Percentiles rank a stretch among this genome's conserved stretches.
Conservation (phyloP, 768 basidiomycete species). For the Guyanaporus albipodus region DNA sequence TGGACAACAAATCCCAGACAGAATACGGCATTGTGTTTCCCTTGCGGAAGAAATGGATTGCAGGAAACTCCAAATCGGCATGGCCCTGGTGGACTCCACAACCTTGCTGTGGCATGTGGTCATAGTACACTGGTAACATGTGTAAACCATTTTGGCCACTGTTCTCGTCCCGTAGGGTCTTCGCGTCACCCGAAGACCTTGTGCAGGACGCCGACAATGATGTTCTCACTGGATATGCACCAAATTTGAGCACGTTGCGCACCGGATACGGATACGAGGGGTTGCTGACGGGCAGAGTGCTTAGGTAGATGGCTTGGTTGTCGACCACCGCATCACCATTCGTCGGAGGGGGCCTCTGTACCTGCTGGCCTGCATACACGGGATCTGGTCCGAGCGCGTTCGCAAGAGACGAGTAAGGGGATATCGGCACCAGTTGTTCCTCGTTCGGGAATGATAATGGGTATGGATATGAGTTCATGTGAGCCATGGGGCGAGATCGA, state of each 20-base stretch:
- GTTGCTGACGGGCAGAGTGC: slow-evolving; percentile 14
- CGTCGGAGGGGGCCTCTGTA: background rate
- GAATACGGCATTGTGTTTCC: slow-evolving; percentile 26
- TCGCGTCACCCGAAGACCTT: background rate
- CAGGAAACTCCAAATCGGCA: slow-evolving; percentile 17
- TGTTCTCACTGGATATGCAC: slow-evolving; percentile 11
- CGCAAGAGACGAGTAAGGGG: slow-evolving; percentile 25
- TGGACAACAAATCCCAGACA: slow-evolving; percentile 19
- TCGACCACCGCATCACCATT: slow-evolving; percentile 6
- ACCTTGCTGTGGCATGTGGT: slow-evolving; percentile 20
- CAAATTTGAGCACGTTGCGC: slow-evolving; percentile 27
- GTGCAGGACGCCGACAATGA: slow-evolving; percentile 8
- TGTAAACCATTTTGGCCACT: background rate
- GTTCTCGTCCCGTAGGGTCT: background rate
- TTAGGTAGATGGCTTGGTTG: slow-evolving; percentile 15
- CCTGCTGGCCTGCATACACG: slow-evolving; percentile 8
- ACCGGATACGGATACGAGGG: slow-evolving; percentile 29
- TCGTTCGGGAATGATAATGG: slow-evolving; percentile 20
- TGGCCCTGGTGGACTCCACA: slow-evolving; percentile 11
- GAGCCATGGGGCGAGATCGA: slow-evolving; percentile 16
- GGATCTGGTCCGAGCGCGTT: slow-evolving; percentile 20
- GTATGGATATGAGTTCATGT: slow-evolving; percentile 12
- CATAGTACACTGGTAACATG: slow-evolving; percentile 4
- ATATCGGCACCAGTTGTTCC: slow-evolving; percentile 12
- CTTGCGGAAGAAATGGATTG: slow-evolving; percentile 32